Evolutionary conservation across 2,329 filamentous ascomycete species (phyloP).

Genomic region (Claviceps cyperi): DNA sequence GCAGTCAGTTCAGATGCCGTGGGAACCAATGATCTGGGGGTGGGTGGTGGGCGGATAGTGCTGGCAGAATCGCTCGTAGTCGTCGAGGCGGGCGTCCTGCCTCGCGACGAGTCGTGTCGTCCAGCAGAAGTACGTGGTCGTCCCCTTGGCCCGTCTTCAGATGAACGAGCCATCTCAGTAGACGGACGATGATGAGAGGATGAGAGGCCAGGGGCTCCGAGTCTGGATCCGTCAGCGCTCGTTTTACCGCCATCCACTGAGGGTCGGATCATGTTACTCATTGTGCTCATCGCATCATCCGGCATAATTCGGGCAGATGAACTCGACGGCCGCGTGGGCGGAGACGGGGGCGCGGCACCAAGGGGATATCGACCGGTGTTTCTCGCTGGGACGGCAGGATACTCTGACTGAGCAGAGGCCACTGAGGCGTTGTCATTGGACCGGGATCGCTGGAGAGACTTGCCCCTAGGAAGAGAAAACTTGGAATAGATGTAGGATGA

Average conservation of each 20-base stretch:
- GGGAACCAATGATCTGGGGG: slow-evolving; percentile 32
- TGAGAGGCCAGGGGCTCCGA: slow-evolving; percentile 24
- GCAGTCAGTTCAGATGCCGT: slow-evolving; percentile 57
- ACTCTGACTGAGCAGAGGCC: slow-evolving; percentile 50
- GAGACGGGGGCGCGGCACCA: slow-evolving; percentile 44
- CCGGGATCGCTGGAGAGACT: slow-evolving; percentile 57
- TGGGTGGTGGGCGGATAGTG: slow-evolving; percentile 29
- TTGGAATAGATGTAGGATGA: slow-evolving; percentile 79
- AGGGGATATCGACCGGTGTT: slow-evolving; percentile 28
- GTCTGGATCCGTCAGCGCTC: slow-evolving; percentile 28
- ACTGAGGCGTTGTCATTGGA: slow-evolving; percentile 37
- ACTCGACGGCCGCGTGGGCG: slow-evolving; percentile 45
- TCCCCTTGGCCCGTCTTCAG: slow-evolving; percentile 35
- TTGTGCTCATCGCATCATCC: slow-evolving; percentile 21
- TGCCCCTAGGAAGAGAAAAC: slow-evolving; percentile 70
- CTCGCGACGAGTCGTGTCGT: slow-evolving; percentile 24
- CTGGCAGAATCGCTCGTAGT: slow-evolving; percentile 40
- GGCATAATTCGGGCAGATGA: slow-evolving; percentile 28
- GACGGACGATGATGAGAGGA: slow-evolving; percentile 33
- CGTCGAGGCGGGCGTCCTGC: slow-evolving; percentile 31
- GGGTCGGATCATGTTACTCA: slow-evolving; percentile 25
- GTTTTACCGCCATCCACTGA: slow-evolving; percentile 37
- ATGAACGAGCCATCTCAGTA: slow-evolving; percentile 27
- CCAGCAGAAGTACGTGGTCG: slow-evolving; percentile 25
- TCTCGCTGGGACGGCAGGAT: slow-evolving; percentile 27